Conservation (phyloP, 169 alveolate genomes). For the Miamiensis avidus region DNA sequence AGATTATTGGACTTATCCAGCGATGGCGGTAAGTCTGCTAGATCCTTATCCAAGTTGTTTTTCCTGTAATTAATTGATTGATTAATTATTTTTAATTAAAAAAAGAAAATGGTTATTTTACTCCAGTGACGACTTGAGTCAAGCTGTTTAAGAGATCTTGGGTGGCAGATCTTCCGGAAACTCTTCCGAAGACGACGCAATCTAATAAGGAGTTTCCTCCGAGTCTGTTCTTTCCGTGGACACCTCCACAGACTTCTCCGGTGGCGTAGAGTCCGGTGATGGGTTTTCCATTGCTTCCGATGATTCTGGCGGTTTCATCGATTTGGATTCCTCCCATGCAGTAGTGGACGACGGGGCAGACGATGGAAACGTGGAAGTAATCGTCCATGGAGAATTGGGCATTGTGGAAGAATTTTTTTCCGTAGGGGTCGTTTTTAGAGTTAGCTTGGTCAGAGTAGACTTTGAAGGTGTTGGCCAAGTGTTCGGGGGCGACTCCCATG, state of each 20-base stretch:
- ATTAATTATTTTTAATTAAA: too few species aligned
- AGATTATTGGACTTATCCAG: not conserved
- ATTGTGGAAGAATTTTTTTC: constrained; percentile 52
- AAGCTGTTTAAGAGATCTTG: not conserved
- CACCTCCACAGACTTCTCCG: constrained; percentile 72
- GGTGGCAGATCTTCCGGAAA: constrained; percentile 37
- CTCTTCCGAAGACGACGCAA: constrained; percentile 70
- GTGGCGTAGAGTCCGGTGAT: constrained; percentile 64
- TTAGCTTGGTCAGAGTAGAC: constrained; percentile 54
- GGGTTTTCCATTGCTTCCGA: constrained; percentile 55
- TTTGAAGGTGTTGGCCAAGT: constrained; percentile 37
- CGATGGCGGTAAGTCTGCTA: not conserved
- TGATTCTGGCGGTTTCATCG: constrained; percentile 48
- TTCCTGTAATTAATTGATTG: not conserved
- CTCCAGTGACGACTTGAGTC: not conserved
- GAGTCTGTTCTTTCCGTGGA: constrained; percentile 72
- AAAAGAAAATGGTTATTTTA: too few species aligned
- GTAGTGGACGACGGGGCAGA: constrained; percentile 65
- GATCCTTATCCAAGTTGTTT: not conserved
- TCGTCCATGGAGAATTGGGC: constrained; percentile 48
- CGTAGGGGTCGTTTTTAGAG: constrained; percentile 32
- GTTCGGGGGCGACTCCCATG: constrained; percentile 26
- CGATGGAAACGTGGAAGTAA: constrained; percentile 51
- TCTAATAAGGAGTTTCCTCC: constrained; percentile 74
- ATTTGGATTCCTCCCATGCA: constrained; percentile 71